Percentiles rank a stretch among this genome's conserved stretches.
These are phyloP conservation scores for Aspergillus sclerotioniger DNA, from an alignment of 495 filamentous ascomycete genomes.

Conservation along the genomic window DNA sequence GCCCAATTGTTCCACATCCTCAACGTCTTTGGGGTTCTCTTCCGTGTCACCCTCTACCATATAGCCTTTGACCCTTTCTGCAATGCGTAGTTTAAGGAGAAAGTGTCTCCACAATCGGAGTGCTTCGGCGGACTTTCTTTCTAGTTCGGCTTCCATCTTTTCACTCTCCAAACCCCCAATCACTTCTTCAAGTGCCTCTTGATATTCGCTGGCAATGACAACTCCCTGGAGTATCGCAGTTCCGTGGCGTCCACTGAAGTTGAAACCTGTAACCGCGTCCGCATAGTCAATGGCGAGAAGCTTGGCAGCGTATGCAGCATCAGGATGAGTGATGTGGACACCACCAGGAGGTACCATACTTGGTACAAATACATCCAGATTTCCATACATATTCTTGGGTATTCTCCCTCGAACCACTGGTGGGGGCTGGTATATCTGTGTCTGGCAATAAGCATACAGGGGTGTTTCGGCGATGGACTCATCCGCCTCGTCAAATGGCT, in stretches of 20 bases:
- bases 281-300: constrained; percentile 83
- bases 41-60: constrained; percentile 32
- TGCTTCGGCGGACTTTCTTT: constrained; percentile 53
- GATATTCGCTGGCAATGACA: constrained; percentile 68
- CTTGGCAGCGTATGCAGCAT: constrained; percentile 69
- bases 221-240: constrained; percentile 76
- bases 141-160: constrained; percentile 54
- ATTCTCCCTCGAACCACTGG: constrained; percentile 72
- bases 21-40: constrained; percentile 6
- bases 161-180: constrained; percentile 62
- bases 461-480: constrained; percentile 45
- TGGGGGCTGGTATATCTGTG: constrained; percentile 69
- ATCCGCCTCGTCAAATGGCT: constrained; percentile 39
- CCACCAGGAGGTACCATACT: constrained; percentile 89
- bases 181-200: constrained; percentile 68
- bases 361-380: constrained; percentile 87
- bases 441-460: constrained; percentile 76
- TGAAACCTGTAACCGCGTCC: constrained; percentile 85
- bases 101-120: constrained; percentile 76
- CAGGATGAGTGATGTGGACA: constrained; percentile 63
- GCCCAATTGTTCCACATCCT: constrained; percentile 29
- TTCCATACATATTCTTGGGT: constrained; percentile 84
- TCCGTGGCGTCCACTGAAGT: constrained; percentile 76
- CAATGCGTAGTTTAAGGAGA: constrained; percentile 71
- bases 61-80: constrained; percentile 69